Percentiles rank a stretch among this genome's conserved stretches.
These are phyloP conservation scores for Diplodia sapinea DNA, from an alignment of 2,329 filamentous ascomycete species.

Conservation along the genomic window DNA sequence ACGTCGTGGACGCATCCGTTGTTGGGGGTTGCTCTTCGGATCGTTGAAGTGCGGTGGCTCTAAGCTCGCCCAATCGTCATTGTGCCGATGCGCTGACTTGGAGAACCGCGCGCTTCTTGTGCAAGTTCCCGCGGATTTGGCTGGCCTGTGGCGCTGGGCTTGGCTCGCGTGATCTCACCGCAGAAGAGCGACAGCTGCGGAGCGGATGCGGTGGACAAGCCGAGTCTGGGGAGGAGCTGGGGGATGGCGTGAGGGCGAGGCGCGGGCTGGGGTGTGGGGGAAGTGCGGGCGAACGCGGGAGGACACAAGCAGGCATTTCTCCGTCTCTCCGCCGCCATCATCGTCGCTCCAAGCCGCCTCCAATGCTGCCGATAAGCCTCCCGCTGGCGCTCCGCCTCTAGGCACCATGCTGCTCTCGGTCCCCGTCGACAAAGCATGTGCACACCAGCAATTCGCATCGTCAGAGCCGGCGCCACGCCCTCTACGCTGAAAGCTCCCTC, in stretches of 20 bases:
- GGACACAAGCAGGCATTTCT: slow-evolving; percentile 25
- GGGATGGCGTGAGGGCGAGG: slow-evolving; percentile 18
- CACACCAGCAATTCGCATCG: slow-evolving; percentile 42
- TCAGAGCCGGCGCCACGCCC: slow-evolving; percentile 38
- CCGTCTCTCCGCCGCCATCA: slow-evolving; percentile 26
- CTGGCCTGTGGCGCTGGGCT: not conserved
- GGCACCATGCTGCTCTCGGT: slow-evolving; percentile 28
- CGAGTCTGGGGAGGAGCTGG: not conserved
- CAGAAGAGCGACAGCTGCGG: not conserved
- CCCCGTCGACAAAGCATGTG: slow-evolving; percentile 43
- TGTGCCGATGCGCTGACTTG: slow-evolving; percentile 17
- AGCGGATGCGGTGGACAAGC: no score
- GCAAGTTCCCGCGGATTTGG: not conserved
- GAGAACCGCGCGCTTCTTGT: not conserved
- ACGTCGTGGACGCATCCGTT: not conserved
- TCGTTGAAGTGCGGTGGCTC: not conserved
- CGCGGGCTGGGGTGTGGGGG: slow-evolving; percentile 13
- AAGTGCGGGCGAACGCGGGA: slow-evolving; percentile 8
- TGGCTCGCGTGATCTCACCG: not conserved
- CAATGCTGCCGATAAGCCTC: slow-evolving; percentile 29
- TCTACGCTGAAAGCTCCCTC: slow-evolving; percentile 2
- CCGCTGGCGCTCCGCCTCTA: slow-evolving; percentile 27
- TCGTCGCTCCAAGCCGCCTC: slow-evolving; percentile 24
- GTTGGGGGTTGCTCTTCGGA: no score
- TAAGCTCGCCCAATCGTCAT: slow-evolving; percentile 26